phyloP scores from a whole-genome alignment of 2,329 filamentous ascomycete genomes.

The Huntiella bhutanensis region DNA sequence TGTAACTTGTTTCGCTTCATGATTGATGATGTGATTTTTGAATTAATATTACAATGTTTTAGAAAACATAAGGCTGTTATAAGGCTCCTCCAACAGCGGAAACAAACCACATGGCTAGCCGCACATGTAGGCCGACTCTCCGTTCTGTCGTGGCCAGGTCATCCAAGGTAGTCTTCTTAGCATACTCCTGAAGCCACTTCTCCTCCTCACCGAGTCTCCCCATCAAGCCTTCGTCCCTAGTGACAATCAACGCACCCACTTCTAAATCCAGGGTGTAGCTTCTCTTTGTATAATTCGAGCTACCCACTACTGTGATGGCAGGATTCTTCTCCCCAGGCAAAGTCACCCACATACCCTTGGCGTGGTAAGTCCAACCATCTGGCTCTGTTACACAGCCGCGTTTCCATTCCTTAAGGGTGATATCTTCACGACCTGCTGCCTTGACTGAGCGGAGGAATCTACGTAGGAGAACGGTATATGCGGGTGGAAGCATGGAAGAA shows the following conservation, averaged over 20 bases:
- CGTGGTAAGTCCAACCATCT: slow-evolving; percentile 91
- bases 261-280: slow-evolving; percentile 88
- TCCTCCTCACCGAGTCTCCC: slow-evolving; percentile 60
- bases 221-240: slow-evolving; percentile 53
- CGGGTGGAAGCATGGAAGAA: slow-evolving; percentile 74
- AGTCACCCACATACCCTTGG: slow-evolving; percentile 86
- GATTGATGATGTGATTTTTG: background rate
- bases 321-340: slow-evolving; percentile 47
- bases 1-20: slow-evolving; percentile 6
- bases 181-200: slow-evolving; percentile 58
- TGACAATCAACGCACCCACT: slow-evolving; percentile 72
- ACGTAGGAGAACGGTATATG: slow-evolving; percentile 75
- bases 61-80: slow-evolving; percentile 21
- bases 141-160: slow-evolving; percentile 70
- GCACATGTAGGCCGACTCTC: slow-evolving; percentile 66
- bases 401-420: slow-evolving; percentile 74
- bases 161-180: slow-evolving; percentile 46
- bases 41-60: background rate
- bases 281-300: slow-evolving; percentile 87
- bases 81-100: slow-evolving; percentile 71
- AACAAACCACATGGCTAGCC: slow-evolving; percentile 88
- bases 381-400: slow-evolving; percentile 62
- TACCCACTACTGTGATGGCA: slow-evolving; percentile 68
- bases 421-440: slow-evolving; percentile 28
- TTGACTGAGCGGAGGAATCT: slow-evolving; percentile 51